These are phyloP conservation scores for Dujonia santamariae DNA, from an alignment of 1,139 yeast genomes.

Conservation along the genomic window DNA sequence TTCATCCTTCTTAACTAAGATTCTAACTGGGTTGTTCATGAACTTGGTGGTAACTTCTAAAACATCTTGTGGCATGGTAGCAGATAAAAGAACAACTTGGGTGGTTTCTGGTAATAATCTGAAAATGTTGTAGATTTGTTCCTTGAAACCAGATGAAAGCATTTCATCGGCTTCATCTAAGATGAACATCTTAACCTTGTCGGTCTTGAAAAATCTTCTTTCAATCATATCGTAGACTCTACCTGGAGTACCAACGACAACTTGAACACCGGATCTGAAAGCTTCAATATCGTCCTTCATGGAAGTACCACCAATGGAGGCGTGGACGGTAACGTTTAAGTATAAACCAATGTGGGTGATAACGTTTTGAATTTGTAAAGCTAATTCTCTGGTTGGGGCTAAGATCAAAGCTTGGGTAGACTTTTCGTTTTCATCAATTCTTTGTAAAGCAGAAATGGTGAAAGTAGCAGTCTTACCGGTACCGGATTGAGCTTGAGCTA, in stretches of 20 bases:
- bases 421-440: constrained; percentile 75
- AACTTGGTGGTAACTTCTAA: constrained; percentile 95
- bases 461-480: constrained; percentile 99
- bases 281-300: constrained; percentile 90
- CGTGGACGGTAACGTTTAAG: constrained; percentile 92
- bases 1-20: constrained; percentile 97
- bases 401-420: constrained; percentile 91
- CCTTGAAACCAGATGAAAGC: constrained; percentile 95
- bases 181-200: constrained; percentile 92
- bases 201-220: constrained; percentile 87
- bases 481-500: constrained; percentile 99
- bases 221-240: constrained; percentile 97
- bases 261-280: constrained; percentile 89
- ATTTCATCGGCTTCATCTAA: constrained; percentile 99
- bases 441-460: constrained; percentile 94
- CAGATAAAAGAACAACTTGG: constrained; percentile 94
- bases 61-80: constrained; percentile 97
- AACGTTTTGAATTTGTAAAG: constrained; percentile 96
- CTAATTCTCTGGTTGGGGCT: constrained; percentile 99
- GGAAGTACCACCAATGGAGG: constrained; percentile 98
- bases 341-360: constrained; percentile 91
- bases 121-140: constrained; percentile 96
- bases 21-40: constrained; percentile 97
- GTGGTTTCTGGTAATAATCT: constrained; percentile 89
- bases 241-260: constrained; percentile 99